These are phyloP conservation scores for Sonneratia caseolaris DNA, from an alignment of 345 rosid species.

Conservation along the genomic window DNA sequence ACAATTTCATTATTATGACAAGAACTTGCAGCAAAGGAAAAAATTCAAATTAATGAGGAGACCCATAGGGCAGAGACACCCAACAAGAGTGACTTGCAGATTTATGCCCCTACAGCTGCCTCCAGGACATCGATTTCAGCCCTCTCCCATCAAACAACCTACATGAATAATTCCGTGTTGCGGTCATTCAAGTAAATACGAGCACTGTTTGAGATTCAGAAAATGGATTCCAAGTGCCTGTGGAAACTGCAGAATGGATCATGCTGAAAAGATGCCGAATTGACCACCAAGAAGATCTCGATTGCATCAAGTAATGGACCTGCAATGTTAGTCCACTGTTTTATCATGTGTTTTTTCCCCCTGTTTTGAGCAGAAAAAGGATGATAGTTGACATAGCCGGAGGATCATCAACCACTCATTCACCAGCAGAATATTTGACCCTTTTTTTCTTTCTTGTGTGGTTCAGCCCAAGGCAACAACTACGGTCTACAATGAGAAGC, in stretches of 20 bases:
- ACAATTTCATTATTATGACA: background rate
- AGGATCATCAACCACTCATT: too few species aligned
- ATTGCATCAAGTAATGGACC: background rate
- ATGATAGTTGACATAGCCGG: background rate
- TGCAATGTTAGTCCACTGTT: background rate
- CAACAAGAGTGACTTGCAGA: background rate
- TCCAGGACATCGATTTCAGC: background rate
- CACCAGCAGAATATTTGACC: too few species aligned
- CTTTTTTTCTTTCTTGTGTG: too few species aligned
- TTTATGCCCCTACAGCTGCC: background rate
- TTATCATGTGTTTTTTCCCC: background rate
- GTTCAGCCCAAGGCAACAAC: too few species aligned
- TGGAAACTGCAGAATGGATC: background rate
- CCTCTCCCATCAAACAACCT: background rate
- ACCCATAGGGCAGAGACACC: background rate
- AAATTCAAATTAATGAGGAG: background rate
- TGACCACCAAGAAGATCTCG: background rate
- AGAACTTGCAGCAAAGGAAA: background rate
- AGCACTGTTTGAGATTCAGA: background rate
- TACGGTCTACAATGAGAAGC: too few species aligned
- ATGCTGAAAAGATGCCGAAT: background rate
- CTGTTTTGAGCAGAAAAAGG: background rate
- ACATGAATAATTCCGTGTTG: background rate
- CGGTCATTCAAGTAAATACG: background rate
- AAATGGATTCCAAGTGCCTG: background rate